A percentile compares a stretch with the other conserved stretches of the same genome.
phyloP scores from a whole-genome alignment of 2,329 filamentous ascomycete genomes.

The Colletotrichum nymphaeae region DNA sequence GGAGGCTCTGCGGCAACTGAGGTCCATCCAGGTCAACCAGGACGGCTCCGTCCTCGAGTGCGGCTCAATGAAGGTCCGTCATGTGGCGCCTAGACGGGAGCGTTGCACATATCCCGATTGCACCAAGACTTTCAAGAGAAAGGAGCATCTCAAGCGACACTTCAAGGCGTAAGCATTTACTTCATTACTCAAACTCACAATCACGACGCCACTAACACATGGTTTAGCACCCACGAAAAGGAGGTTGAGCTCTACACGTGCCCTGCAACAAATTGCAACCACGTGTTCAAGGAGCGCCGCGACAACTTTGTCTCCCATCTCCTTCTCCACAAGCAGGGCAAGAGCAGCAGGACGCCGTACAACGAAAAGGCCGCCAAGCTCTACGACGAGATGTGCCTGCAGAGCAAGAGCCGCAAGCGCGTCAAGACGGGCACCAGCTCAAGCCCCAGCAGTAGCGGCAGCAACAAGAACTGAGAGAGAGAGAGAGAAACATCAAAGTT shows the following conservation, averaged over 20 bases:
- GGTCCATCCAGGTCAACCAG: slow-evolving; percentile 35
- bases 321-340: slow-evolving; percentile 38
- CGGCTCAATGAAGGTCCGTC: slow-evolving; percentile 33
- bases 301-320: slow-evolving; percentile 40
- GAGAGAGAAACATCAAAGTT: background rate
- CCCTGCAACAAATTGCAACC: slow-evolving; percentile 35
- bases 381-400: slow-evolving; percentile 37
- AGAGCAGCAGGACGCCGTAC: slow-evolving; percentile 37
- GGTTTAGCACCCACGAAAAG: slow-evolving; percentile 31
- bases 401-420: slow-evolving; percentile 38
- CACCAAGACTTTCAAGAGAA: slow-evolving; percentile 61
- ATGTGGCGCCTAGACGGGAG: slow-evolving; percentile 37
- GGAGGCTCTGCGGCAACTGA: slow-evolving; percentile 36
- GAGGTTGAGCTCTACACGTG: slow-evolving; percentile 36
- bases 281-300: slow-evolving; percentile 38
- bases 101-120: slow-evolving; percentile 60
- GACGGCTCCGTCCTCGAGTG: slow-evolving; percentile 31
- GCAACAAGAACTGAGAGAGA: slow-evolving; percentile 25
- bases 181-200: background rate
- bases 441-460: slow-evolving; percentile 26
- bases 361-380: slow-evolving; percentile 36
- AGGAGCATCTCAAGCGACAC: slow-evolving; percentile 68
- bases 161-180: slow-evolving; percentile 57
- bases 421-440: slow-evolving; percentile 32
- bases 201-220: slow-evolving; percentile 31